Evolutionary conservation across 2,329 filamentous ascomycete genomes (phyloP).

Genomic region (Phaeosphaeriaceae sp.): DNA sequence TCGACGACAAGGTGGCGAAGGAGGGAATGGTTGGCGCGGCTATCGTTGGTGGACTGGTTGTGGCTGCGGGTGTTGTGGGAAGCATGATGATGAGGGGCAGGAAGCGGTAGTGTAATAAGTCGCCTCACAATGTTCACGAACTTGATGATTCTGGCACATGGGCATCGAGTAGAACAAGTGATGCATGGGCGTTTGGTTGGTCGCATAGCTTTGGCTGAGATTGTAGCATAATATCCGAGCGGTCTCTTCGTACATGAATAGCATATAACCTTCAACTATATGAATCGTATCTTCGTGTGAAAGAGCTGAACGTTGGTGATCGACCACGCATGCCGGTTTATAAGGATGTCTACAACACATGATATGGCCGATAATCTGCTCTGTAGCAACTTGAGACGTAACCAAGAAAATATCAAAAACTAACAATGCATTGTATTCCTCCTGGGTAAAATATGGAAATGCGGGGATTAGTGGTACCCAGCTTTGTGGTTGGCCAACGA

Average conservation of each 20-base stretch:
- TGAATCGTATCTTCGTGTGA: not conserved
- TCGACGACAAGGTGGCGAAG: slow-evolving; percentile 95
- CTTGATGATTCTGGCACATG: not conserved
- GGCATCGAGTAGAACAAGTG: not conserved
- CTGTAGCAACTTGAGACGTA: too few relatives aligned
- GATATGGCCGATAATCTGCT: too few relatives aligned
- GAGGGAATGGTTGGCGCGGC: slow-evolving; percentile 94
- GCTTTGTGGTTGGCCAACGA: slow-evolving; percentile 14
- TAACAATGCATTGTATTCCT: too few relatives aligned
- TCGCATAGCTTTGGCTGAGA: slow-evolving; percentile 26
- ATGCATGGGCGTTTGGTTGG: slow-evolving; percentile 37
- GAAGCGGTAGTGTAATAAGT: slow-evolving; percentile 56
- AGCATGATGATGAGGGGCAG: slow-evolving; percentile 80
- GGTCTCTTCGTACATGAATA: not conserved
- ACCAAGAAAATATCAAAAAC: too few relatives aligned
- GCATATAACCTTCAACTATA: not conserved
- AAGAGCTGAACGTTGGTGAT: too few relatives aligned
- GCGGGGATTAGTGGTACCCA: too few relatives aligned
- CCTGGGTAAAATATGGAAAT: too few relatives aligned
- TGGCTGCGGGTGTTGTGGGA: slow-evolving; percentile 91
- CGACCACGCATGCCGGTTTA: too few relatives aligned
- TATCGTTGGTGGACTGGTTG: slow-evolving; percentile 90
- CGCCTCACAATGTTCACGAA: not conserved
- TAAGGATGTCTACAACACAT: too few relatives aligned
- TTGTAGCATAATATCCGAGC: slow-evolving; percentile 7